Conservation (phyloP, 768 basidiomycete species). For the Cystofilobasidium macerans region DNA sequence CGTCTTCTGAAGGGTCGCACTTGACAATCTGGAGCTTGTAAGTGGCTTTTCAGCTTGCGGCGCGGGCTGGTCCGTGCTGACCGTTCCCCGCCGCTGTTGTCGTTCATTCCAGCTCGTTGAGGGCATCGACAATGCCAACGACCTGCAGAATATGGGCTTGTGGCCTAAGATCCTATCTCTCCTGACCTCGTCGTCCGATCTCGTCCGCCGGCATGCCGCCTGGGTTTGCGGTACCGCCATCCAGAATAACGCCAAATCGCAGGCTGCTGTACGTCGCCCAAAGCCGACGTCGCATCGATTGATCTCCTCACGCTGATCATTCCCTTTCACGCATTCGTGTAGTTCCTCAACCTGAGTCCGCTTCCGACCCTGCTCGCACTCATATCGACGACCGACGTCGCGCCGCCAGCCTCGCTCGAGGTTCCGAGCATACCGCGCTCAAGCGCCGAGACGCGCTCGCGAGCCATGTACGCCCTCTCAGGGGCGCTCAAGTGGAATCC, state of each 20-base stretch:
- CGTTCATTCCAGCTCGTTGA: conserved; percentile 55
- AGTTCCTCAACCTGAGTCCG: conserved; percentile 48
- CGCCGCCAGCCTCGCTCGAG: conserved; percentile 11
- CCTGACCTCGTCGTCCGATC: conserved; percentile 50
- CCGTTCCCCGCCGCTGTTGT: background rate
- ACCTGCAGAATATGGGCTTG: conserved; percentile 61
- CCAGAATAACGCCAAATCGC: conserved; percentile 71
- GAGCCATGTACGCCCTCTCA: conserved; percentile 66
- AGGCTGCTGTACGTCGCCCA: conserved; percentile 50
- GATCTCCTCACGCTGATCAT: background rate
- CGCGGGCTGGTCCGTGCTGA: conserved; percentile 62
- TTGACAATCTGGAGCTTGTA: conserved; percentile 80
- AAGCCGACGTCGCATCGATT: too few species aligned
- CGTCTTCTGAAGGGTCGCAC: conserved; percentile 35
- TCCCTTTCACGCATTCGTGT: background rate
- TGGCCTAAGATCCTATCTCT: conserved; percentile 66
- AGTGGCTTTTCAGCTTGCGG: conserved; percentile 29
- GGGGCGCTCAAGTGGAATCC: conserved; percentile 67
- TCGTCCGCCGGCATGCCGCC: conserved; percentile 51
- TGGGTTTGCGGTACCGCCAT: conserved; percentile 85
- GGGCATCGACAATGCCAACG: conserved; percentile 81
- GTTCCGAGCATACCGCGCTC: conserved; percentile 14
- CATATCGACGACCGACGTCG: conserved; percentile 41
- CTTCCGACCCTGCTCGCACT: conserved; percentile 54
- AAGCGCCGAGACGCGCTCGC: conserved; percentile 32